Base-by-base conservation (phyloP, 768 basidiomycete species). In the Suillus discolor region DNA sequence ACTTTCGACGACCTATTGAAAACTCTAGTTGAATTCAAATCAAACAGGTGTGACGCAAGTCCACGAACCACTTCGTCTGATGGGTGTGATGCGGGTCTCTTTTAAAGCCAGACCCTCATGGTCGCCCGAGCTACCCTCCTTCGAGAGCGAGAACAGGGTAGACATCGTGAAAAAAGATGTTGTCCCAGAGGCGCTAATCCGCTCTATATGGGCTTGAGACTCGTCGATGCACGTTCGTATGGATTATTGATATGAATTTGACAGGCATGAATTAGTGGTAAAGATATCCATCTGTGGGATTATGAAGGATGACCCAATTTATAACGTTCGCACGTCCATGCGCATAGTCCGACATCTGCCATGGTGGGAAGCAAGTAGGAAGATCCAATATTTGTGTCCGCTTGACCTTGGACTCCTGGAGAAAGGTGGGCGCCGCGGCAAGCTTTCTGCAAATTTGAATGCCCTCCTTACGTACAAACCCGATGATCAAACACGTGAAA, bases 1-100 rank as follows among this genome's bases (percentile, higher is more conserved):
- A 36, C 39, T 62, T 74, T 31, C 73, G 71, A 38, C 66, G 67
- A 53, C 67, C 75, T 77, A 62, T 23, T 16, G 28, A 16, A 4
- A 36, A 23, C 13, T 20, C 39, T 28, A 55, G n/a, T 49, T 49
- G 49, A 12, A 39, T 39, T 44, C 20, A 47, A 25, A 41, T 57
- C 44, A 59, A 62, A 31, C 9, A 65, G 41, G 20, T n/a, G 34
- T n/a, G 42, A 39, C 16, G 13, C 23, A 20, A 16, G n/a, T 18
- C 16, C 12, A 59, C 57, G n/a, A 53, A 55, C 61, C 64, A 65
- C 63, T 36, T 55, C 28, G 65, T 20, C 12, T 61, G 45, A 7
- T 13, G 31, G 31, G 36, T 60, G 23, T 18, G 23, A 38, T 3
- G 1, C 13, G 42, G 31, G 41, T 7, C 31, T 44, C 6, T 28